Conservation (phyloP, 257 asterid species). For the Petunia axillaris region DNA sequence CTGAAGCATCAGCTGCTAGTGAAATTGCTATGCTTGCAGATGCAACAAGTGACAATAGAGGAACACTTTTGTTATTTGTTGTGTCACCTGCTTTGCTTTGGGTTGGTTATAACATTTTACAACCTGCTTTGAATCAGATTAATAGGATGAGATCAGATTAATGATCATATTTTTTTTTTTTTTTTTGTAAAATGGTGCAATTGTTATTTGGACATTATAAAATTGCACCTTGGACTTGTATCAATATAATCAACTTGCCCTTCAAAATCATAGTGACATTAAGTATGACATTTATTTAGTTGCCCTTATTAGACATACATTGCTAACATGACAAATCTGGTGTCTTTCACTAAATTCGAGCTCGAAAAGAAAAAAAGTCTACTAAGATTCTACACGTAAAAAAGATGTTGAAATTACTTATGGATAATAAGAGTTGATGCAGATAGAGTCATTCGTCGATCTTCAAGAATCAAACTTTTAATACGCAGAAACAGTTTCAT, state of each 20-base stretch:
- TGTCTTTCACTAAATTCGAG: no score
- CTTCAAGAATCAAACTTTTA: no score
- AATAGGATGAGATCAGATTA: slow-evolving; percentile 76
- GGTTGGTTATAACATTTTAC: slow-evolving; percentile 83
- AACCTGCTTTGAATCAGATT: slow-evolving; percentile 94
- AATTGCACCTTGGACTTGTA: background rate
- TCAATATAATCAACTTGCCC: slow-evolving; percentile 1
- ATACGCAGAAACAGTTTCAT: no score
- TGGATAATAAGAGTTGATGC: no score
- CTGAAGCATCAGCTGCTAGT: slow-evolving; percentile 58
- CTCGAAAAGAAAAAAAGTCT: no score
- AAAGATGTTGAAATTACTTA: no score
- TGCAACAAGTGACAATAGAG: slow-evolving; percentile 75
- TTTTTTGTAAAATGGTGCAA: slow-evolving; percentile 19
- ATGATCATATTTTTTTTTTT: background rate
- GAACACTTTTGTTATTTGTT: slow-evolving; percentile 75
- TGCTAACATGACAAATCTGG: no score
- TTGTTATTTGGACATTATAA: background rate
- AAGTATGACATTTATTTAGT: no score
- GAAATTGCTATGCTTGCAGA: slow-evolving; percentile 59
- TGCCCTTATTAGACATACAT: no score
- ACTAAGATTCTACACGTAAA: no score
- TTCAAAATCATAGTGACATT: background rate
- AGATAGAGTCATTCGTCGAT: no score
- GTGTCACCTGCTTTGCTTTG: slow-evolving; percentile 83